phyloP scores from a whole-genome alignment of 352 stramenopile genomes.

The Discostella stelligera region DNA sequence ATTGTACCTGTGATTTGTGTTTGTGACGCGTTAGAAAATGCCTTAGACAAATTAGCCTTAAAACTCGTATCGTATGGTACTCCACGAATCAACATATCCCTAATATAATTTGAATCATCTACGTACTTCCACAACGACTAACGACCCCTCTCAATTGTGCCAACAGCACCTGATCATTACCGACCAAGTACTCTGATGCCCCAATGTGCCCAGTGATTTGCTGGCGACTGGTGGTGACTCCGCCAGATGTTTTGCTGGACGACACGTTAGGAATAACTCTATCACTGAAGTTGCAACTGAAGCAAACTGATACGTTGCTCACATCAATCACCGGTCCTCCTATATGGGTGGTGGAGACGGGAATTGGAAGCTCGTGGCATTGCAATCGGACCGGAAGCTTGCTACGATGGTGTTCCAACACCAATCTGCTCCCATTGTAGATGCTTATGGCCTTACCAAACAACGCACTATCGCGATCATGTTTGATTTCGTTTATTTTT shows the following conservation, averaged over 20 bases:
- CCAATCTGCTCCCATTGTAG: slow-evolving; percentile 62
- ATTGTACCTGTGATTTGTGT: no score
- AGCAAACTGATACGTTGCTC: slow-evolving; percentile 56
- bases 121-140: no score
- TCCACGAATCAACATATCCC: no score
- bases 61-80: no score
- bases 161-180: slow-evolving; percentile 72
- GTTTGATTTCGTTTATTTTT: slow-evolving; percentile 67
- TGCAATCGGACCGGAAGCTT: slow-evolving; percentile 68
- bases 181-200: slow-evolving; percentile 63
- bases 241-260: slow-evolving; percentile 29
- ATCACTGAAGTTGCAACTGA: slow-evolving; percentile 60
- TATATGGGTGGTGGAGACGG: slow-evolving; percentile 28
- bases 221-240: slow-evolving; percentile 36
- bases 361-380: slow-evolving; percentile 63
- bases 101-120: no score
- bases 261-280: slow-evolving; percentile 10
- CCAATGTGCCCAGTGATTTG: slow-evolving; percentile 45
- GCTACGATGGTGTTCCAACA: slow-evolving; percentile 67
- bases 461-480: slow-evolving; percentile 61
- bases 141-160: slow-evolving; percentile 55
- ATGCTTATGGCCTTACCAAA: slow-evolving; percentile 76
- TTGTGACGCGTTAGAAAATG: no score
- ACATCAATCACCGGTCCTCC: slow-evolving; percentile 66
- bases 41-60: no score